Base-by-base conservation (phyloP, 352 stramenopile species). In the Plasmopara viticola region DNA sequence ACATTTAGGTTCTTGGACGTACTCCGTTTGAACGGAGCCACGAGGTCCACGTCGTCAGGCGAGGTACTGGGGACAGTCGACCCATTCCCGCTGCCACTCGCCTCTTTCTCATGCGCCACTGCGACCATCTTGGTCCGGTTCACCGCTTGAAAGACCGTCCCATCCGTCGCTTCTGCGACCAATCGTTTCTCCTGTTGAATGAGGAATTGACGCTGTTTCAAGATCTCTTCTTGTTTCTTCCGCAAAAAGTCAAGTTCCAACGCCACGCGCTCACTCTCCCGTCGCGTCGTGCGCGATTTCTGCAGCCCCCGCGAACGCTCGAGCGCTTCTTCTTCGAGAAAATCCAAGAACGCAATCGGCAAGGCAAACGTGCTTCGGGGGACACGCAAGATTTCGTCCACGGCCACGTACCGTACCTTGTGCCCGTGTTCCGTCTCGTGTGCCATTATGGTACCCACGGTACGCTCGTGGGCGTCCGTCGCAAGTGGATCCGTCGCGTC, bases 11-110 rank as follows among this genome's bases (percentile, higher is more conserved):
- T 86, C 49, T 91, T 90, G 72, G 78, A 89, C 51, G 81, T 91
- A 66, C 83, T 94, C 39, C 78, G 74, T 61, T 90, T 90, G 66
- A 94, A 94, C 10, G 79, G 77, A 7, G 78, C 70, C 13, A 81
- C 48, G 9, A 75, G 38, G 15, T 85, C 73, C 10, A 40, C 45
- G 2, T 69, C 13, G 5, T 15, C 53, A 9, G 30, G 2, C 10
- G 31, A 35, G 20, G 20, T 25, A 25, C 20, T 25, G 20, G 20
- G 20, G 1, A 25, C 20, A 25, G 1, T 25, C 20, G 20, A 1
- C 1, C 20, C 20, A 25, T 25, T 1, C 20, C 20, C 20, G 20
- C 20, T 25, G 20, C 31, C 31, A 35, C 6, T 35, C 10, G 4
- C 1, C 10, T 35, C 31, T 12, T 35, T 35, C 5, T 71, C 63